Evolutionary conservation across 2,329 filamentous ascomycete species (phyloP).

Genomic region (Pseudogymnoascus sp.): DNA sequence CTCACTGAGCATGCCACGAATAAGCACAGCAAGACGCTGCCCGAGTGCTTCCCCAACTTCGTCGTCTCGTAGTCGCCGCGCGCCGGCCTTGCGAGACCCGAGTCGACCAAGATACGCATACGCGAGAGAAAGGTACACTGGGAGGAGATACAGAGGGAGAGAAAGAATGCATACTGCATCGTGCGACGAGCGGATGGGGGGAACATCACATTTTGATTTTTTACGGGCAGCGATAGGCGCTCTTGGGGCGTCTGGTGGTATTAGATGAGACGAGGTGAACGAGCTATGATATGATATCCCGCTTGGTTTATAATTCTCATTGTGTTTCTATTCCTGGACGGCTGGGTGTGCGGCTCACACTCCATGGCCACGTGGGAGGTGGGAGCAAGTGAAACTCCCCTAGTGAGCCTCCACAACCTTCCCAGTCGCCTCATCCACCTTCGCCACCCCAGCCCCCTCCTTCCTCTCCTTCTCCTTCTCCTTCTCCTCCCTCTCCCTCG

Average conservation of each 20-base stretch:
- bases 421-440: constrained; percentile 14
- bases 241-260: constrained; percentile 6
- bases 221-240: constrained; percentile 9
- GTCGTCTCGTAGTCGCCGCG: constrained; percentile 11
- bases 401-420: constrained; percentile 34
- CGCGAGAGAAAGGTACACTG: neutral
- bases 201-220: neutral
- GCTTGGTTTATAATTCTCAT: neutral
- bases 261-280: neutral
- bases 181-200: neutral
- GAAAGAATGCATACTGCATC: no score
- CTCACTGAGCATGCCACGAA: constrained; percentile 65
- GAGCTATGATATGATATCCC: neutral
- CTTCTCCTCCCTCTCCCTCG: constrained; percentile 31
- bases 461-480: constrained; percentile 20
- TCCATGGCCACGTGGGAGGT: neutral
- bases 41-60: constrained; percentile 61
- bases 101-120: neutral
- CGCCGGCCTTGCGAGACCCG: no score
- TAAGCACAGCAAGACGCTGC: constrained; percentile 66
- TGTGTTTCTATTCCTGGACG: neutral
- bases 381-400: constrained; percentile 11
- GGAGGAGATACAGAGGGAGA: neutral
- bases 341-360: neutral
- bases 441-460: constrained; percentile 13